Conservation (phyloP, 345 rosid genomes). For the Orychophragmus violaceus region DNA sequence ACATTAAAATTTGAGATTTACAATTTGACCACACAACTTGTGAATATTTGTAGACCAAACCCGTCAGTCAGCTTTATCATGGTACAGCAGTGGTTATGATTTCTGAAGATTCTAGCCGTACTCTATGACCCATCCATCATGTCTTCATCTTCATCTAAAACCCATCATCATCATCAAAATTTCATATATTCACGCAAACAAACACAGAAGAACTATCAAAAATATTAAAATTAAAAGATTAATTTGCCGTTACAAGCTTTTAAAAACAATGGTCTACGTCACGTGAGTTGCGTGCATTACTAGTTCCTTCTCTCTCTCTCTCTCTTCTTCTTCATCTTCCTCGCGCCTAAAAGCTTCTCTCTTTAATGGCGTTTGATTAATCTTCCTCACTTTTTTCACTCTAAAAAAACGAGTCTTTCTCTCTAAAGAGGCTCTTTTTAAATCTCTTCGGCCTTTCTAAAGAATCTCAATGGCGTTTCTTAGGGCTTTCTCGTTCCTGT, state of each 20-base stretch:
- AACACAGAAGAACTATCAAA: neutral
- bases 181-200: constrained; percentile 7
- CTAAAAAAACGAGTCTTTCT: neutral
- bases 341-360: constrained; percentile 34
- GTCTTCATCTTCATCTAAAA: constrained; percentile 1
- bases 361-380: constrained; percentile 13
- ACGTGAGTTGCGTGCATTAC: constrained; percentile 49
- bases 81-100: constrained; percentile 30
- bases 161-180: neutral
- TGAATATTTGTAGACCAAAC: neutral
- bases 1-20: neutral
- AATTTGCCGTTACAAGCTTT: constrained; percentile 31
- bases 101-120: constrained; percentile 32
- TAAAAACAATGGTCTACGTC: constrained; percentile 25
- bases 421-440: neutral
- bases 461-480: constrained; percentile 28
- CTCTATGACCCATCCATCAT: constrained; percentile 28
- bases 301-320: constrained; percentile 10
- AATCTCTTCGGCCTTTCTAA: too few species aligned
- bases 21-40: neutral
- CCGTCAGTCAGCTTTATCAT: constrained; percentile 17
- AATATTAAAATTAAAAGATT: neutral
- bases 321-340: neutral
- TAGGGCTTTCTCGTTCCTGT: constrained; percentile 16
- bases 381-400: neutral